Evolutionary conservation across 2,329 filamentous ascomycete species (phyloP), one percentile per base, ranked within the genome.

Genomic region (Pestalotiopsis fici): DNA sequence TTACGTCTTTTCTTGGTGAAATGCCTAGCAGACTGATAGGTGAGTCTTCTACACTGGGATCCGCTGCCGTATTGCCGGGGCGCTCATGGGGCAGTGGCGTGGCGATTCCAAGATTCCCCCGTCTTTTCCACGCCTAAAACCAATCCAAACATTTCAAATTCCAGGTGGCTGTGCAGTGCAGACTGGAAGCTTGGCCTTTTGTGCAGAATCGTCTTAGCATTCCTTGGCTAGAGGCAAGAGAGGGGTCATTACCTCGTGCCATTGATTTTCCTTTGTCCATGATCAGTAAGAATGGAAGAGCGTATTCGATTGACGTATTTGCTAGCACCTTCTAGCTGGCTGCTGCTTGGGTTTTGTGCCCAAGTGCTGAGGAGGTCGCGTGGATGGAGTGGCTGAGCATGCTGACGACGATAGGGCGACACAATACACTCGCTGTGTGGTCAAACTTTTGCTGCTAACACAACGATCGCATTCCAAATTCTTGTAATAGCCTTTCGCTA

Each of bases 51-150:
- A 35, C 21, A 21, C 43, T 50, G 43, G 43, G 43, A 50, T 50
- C 43, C n/a, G 43, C 43, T 50, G 43, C 62, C 62, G 62, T 64
- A 25, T 64, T 64, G 39, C 61, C 23, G 59, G 59, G n/a, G 27
- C 31, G 59, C 4, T 15, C 21, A 3, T 28, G 27, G n/a, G 54
- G 54, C 55, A 57, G 50, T 28, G 47, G 50, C 50, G 62, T 64
- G 62, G 62, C 27, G 27, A 64, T 25, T 43, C 31, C 31, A 35
- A 35, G 31, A 2, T 35, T 11, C 43, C n/a, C 43, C 18, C 18
- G 18, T n/a, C 43, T 18, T n/a, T n/a, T 50, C 18, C 21, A 21
- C n/a, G 15, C 43, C 43, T 50, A 47, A 15, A 15, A 47, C 13
- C 39, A 47, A 15, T 18, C 43, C 39, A 47, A 27, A 23, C 62